A percentile compares a stretch with the other conserved stretches of the same genome.
Conservation (phyloP, 2,329 filamentous ascomycete genomes). For the Mariannaea sp. region DNA sequence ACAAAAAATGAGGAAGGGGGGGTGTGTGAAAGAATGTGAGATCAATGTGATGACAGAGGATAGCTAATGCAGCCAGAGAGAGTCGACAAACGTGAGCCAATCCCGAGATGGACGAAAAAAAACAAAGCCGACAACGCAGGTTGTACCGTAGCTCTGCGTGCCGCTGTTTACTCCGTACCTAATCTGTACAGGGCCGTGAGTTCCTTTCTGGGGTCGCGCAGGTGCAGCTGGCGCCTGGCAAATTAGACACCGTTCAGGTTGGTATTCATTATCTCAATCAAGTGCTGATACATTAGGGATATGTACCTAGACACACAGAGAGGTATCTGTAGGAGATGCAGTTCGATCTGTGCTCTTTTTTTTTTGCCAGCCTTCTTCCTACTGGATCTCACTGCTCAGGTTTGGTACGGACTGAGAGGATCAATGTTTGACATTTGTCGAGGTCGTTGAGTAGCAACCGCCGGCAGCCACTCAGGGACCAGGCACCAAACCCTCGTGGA, state of each 20-base stretch:
- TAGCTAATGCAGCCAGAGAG: background rate
- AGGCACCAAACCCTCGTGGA: slow-evolving; percentile 23
- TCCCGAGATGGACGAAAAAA: background rate
- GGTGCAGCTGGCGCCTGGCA: background rate
- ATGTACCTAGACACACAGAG: too few relatives aligned
- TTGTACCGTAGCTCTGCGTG: background rate
- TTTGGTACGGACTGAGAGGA: background rate
- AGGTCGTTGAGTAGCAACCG: slow-evolving; percentile 37
- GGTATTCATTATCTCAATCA: too few relatives aligned
- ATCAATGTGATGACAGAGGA: background rate
- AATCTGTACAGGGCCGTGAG: slow-evolving; percentile 4
- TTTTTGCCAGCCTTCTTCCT: too few relatives aligned
- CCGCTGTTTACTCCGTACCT: slow-evolving; percentile 15
- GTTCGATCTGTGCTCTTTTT: background rate
- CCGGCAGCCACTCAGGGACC: slow-evolving; percentile 10
- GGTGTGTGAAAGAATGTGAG: background rate
- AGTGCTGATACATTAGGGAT: too few relatives aligned
- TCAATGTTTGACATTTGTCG: background rate
- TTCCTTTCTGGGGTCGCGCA: background rate
- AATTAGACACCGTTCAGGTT: background rate
- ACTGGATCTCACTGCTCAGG: background rate
- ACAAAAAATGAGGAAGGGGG: background rate
- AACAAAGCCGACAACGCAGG: slow-evolving; percentile 5
- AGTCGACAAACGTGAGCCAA: background rate
- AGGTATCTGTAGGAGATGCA: too few relatives aligned